Conservation (phyloP, 2,329 filamentous ascomycete genomes). For the Curvularia spicifera region DNA sequence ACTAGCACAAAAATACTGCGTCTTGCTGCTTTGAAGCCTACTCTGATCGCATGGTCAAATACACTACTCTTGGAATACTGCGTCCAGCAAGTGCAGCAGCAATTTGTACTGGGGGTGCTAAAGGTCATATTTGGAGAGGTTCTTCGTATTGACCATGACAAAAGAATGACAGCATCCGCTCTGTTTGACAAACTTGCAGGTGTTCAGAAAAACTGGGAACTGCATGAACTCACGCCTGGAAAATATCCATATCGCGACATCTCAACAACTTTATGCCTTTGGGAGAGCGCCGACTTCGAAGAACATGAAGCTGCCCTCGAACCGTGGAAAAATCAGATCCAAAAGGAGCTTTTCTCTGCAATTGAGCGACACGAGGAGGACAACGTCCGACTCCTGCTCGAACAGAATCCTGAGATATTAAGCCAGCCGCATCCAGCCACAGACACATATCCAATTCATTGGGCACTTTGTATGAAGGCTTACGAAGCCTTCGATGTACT, state of each 20-base stretch:
- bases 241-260: background rate
- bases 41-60: background rate
- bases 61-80: background rate
- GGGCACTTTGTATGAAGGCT: background rate
- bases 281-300: background rate
- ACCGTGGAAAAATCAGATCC: too few relatives aligned
- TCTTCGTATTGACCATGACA: background rate
- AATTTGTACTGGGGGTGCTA: background rate
- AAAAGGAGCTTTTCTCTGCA: too few relatives aligned
- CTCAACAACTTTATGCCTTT: background rate
- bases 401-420: background rate
- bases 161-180: background rate
- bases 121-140: background rate
- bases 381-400: background rate
- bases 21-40: background rate
- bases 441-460: background rate
- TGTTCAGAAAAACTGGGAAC: background rate
- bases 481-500: background rate
- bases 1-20: too few relatives aligned
- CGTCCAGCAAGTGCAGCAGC: background rate
- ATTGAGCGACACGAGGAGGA: background rate
- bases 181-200: background rate
- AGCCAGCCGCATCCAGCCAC: background rate
- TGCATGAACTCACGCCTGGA: background rate
- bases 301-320: background rate